Percentiles rank a stretch among this genome's conserved stretches.
phyloP scores from a whole-genome alignment of 345 rosid genomes.

The Orychophragmus violaceus region DNA sequence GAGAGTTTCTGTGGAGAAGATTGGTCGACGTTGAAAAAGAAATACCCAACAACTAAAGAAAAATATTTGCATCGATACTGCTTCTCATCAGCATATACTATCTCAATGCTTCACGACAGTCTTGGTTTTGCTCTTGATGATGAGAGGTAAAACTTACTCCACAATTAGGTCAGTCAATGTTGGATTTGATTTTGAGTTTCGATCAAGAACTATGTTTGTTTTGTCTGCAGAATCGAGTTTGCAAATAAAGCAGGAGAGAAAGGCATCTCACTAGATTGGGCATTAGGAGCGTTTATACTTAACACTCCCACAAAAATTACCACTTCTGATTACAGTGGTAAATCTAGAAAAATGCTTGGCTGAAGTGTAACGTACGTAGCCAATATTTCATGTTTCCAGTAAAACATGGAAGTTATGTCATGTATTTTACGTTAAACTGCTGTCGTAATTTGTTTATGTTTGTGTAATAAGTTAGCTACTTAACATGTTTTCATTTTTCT shows the following conservation, averaged over 20 bases:
- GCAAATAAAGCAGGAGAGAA: slow-evolving; percentile 49
- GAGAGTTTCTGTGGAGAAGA: slow-evolving; percentile 65
- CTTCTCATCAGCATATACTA: slow-evolving; percentile 80
- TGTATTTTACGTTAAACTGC: not conserved
- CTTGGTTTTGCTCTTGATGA: slow-evolving; percentile 68
- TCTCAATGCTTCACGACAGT: slow-evolving; percentile 84
- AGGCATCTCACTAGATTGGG: slow-evolving; percentile 85
- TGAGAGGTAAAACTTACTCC: slow-evolving; percentile 37
- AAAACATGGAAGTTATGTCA: not conserved
- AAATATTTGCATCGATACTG: slow-evolving; percentile 61
- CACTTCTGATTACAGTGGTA: slow-evolving; percentile 20
- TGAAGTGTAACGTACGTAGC: not conserved
- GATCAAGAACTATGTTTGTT: not conserved
- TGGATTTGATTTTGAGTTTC: not conserved
- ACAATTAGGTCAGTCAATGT: not conserved
- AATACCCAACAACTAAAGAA: slow-evolving; percentile 44
- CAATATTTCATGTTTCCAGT: not conserved
- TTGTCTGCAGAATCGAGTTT: slow-evolving; percentile 45
- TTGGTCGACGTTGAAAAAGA: slow-evolving; percentile 60
- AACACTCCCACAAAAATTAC: slow-evolving; percentile 35
- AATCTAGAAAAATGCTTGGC: slow-evolving; percentile 29
- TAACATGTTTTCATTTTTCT: too few species aligned
- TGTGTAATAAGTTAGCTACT: not conserved
- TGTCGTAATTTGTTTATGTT: not conserved
- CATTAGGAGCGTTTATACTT: slow-evolving; percentile 85